Evolutionary conservation across 345 rosid genomes (phyloP).

Genomic region (Erucastrum elatum): DNA sequence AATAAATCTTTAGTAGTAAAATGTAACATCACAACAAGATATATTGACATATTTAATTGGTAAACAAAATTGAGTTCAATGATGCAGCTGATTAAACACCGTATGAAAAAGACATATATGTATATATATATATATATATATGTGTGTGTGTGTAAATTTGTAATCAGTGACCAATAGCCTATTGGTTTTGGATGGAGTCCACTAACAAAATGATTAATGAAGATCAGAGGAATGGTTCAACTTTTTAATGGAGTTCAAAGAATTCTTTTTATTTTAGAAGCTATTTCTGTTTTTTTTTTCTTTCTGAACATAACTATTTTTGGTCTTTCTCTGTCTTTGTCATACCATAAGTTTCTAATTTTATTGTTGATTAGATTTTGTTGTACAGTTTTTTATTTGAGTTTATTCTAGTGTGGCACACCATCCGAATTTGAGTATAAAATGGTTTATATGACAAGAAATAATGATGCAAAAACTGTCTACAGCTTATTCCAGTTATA

Average conservation of each 20-base stretch:
- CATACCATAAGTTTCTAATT: neutral
- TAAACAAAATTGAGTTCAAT: neutral
- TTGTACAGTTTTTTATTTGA: neutral
- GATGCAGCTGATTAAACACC: neutral
- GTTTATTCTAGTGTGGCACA: neutral
- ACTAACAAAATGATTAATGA: neutral
- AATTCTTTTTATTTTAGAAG: too few species aligned
- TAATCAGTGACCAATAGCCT: neutral
- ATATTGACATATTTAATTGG: neutral
- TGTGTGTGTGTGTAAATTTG: too few species aligned
- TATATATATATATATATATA: too few species aligned
- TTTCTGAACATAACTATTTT: too few species aligned
- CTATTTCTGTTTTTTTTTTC: neutral
- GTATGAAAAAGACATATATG: too few species aligned
- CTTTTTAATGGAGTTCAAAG: neutral
- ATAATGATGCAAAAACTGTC: neutral
- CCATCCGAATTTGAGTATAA: neutral
- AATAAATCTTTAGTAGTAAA: neutral
- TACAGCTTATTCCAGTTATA: neutral
- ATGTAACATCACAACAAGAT: neutral
- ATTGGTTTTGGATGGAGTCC: neutral
- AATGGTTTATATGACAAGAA: neutral
- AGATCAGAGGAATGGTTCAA: neutral
- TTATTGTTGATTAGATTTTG: neutral
- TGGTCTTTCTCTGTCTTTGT: neutral